A percentile compares a stretch with the other conserved stretches of the same genome.
phyloP scores from a whole-genome alignment of 768 basidiomycete genomes.

The Boletus sp. region DNA sequence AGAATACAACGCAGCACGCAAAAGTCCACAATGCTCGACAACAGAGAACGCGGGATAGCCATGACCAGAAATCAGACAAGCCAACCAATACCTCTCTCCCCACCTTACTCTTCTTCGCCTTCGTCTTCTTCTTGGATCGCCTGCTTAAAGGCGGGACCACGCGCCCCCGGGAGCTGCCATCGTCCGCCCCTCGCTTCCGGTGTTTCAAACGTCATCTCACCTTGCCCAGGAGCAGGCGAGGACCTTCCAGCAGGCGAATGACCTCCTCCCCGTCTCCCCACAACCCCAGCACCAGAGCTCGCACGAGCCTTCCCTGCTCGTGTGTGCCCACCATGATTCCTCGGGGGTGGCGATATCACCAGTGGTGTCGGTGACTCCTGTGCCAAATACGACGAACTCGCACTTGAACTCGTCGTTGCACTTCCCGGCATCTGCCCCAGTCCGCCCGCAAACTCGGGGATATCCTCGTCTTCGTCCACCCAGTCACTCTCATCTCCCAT shows the following conservation, averaged over 20 bases:
- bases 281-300: constrained; percentile 23
- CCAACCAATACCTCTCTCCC: constrained; percentile 8
- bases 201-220: constrained; percentile 46
- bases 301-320: constrained; percentile 32
- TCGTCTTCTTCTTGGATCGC: constrained; percentile 86
- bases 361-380: constrained; percentile 43
- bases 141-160: constrained; percentile 67
- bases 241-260: constrained; percentile 59
- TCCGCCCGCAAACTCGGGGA: constrained; percentile 68
- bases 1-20: constrained; percentile 7
- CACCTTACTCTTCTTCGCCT: constrained; percentile 61
- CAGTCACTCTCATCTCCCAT: constrained; percentile 81
- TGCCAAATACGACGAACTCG: constrained; percentile 23
- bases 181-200: constrained; percentile 53
- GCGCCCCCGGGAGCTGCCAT: constrained; percentile 64
- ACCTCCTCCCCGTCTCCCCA: constrained; percentile 43
- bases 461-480: constrained; percentile 85
- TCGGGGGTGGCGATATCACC: constrained; percentile 44
- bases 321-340: constrained; percentile 42
- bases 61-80: constrained; percentile 5
- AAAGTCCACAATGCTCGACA: constrained; percentile 9
- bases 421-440: constrained; percentile 55
- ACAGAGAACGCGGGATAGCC: constrained; percentile 9
- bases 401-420: constrained; percentile 24
- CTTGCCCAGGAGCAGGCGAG: constrained; percentile 51